Conservation (phyloP, 495 filamentous ascomycete species). For the Aspergillus nanangensis region DNA sequence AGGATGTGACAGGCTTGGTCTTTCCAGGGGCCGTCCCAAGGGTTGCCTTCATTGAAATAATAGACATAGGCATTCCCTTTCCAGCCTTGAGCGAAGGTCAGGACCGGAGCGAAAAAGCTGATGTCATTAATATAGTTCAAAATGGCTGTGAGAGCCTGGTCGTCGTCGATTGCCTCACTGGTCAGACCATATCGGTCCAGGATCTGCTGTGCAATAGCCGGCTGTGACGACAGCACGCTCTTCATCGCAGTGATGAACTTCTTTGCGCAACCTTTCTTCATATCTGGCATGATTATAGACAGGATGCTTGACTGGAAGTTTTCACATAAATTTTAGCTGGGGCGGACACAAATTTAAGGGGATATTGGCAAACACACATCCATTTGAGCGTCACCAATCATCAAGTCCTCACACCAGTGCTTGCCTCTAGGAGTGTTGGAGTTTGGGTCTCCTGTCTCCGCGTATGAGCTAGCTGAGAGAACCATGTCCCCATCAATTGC, state of each 20-base stretch:
- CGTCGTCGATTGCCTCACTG: constrained; percentile 21
- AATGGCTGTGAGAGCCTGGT: constrained; percentile 24
- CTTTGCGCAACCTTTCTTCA: constrained; percentile 23
- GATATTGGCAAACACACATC: constrained; percentile 25
- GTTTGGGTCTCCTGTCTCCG: constrained; percentile 12
- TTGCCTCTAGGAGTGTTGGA: constrained; percentile 20
- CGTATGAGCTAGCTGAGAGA: constrained; percentile 18
- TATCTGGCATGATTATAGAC: constrained; percentile 17
- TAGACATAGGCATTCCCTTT: constrained; percentile 38
- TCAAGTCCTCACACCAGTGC: constrained; percentile 33
- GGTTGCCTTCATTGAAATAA: constrained; percentile 46
- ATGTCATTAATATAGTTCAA: constrained; percentile 38
- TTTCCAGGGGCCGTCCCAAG: constrained; percentile 44
- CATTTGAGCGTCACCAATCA: constrained; percentile 37
- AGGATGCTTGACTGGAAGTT: constrained; percentile 22
- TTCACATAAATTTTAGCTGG: too few relatives aligned
- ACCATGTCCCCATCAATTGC: constrained; percentile 37
- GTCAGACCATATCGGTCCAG: constrained; percentile 27
- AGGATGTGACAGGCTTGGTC: constrained; percentile 38
- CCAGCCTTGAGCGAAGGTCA: constrained; percentile 31
- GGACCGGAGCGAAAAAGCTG: constrained; percentile 30
- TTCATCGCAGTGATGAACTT: constrained; percentile 25
- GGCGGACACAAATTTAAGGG: too few relatives aligned
- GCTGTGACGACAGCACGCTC: constrained; percentile 13
- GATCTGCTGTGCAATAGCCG: constrained; percentile 17